phyloP scores from a whole-genome alignment of 2,329 filamentous ascomycete species.

The Xylariales sp. region DNA sequence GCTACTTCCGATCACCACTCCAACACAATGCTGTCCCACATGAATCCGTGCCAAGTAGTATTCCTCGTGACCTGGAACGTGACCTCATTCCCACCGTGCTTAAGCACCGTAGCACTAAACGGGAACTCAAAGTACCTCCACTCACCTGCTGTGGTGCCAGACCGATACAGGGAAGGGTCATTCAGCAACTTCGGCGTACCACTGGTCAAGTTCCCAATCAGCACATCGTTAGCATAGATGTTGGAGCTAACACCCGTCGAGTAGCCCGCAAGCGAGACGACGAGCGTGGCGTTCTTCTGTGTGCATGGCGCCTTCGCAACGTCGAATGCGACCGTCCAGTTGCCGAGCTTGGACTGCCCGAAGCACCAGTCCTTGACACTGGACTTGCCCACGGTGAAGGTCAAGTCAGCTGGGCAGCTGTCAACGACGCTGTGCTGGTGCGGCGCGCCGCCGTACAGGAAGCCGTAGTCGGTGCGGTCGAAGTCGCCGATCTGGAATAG shows the following conservation, averaged over 20 bases:
- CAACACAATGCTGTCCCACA: conserved; percentile 24
- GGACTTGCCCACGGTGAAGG: conserved; percentile 35
- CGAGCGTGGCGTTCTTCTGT: conserved; percentile 30
- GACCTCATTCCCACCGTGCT: conserved; percentile 20
- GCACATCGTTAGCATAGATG: conserved; percentile 35
- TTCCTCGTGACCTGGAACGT: conserved; percentile 20
- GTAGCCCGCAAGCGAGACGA: conserved; percentile 40
- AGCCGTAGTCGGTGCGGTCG: conserved; percentile 40
- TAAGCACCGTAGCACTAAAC: conserved; percentile 17
- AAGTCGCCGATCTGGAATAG: conserved; percentile 47
- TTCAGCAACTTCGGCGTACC: conserved; percentile 26
- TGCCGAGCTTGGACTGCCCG: conserved; percentile 35
- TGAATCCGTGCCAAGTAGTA: conserved; percentile 23
- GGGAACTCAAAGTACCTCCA: conserved; percentile 40
- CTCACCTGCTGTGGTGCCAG: conserved; percentile 40
- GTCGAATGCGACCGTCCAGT: conserved; percentile 30
- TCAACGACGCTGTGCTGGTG: conserved; percentile 40
- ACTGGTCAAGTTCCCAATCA: conserved; percentile 37
- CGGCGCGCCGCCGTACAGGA: conserved; percentile 36
- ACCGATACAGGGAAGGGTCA: conserved; percentile 44
- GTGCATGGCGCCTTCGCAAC: conserved; percentile 2
- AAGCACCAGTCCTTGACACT: conserved; percentile 43
- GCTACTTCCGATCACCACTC: conserved; percentile 19
- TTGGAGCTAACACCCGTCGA: conserved; percentile 34
- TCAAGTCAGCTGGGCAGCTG: conserved; percentile 39